These are phyloP conservation scores for Ambrosia trifida DNA, from an alignment of 129 eudicot species.

Conservation along the genomic window DNA sequence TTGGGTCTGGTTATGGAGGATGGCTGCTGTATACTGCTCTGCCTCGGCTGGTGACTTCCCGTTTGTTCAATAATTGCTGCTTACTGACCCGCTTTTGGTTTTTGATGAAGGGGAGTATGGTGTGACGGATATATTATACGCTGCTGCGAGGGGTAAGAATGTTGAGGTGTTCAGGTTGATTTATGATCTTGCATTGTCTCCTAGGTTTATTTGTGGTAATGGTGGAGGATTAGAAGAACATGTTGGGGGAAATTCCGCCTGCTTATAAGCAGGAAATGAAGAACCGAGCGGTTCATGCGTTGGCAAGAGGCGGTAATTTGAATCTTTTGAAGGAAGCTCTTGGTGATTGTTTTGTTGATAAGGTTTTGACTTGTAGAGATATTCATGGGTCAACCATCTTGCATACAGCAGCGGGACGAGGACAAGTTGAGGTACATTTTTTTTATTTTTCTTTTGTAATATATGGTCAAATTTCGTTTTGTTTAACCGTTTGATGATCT, in stretches of 20 bases:
- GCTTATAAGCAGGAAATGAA: slow-evolving; percentile 79
- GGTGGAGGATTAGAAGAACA: slow-evolving; percentile 49
- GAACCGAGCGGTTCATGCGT: slow-evolving; percentile 90
- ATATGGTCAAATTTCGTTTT: neutral
- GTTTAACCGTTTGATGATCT: slow-evolving; percentile 1
- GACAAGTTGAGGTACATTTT: slow-evolving; percentile 71
- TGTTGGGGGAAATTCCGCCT: slow-evolving; percentile 55
- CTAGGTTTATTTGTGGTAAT: slow-evolving; percentile 53
- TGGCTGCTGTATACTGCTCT: slow-evolving; percentile 96
- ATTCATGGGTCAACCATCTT: slow-evolving; percentile 71
- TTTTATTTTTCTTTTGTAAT: neutral
- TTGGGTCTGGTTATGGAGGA: slow-evolving; percentile 86
- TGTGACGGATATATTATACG: slow-evolving; percentile 83
- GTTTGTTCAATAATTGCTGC: slow-evolving; percentile 65
- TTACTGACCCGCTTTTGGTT: slow-evolving; percentile 77
- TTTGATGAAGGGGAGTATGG: slow-evolving; percentile 97
- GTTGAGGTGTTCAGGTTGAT: slow-evolving; percentile 68
- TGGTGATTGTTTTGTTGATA: slow-evolving; percentile 51
- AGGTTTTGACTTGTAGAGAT: slow-evolving; percentile 65
- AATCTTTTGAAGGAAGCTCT: slow-evolving; percentile 62
- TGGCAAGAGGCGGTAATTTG: slow-evolving; percentile 88
- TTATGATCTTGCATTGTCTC: slow-evolving; percentile 60
- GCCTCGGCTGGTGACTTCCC: slow-evolving; percentile 85
- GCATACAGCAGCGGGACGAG: slow-evolving; percentile 91
- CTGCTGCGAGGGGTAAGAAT: slow-evolving; percentile 86